Evolutionary conservation across 2,329 filamentous ascomycete species (phyloP), one percentile per base, ranked within the genome.

Genomic region (Mycocentrospora acerina): DNA sequence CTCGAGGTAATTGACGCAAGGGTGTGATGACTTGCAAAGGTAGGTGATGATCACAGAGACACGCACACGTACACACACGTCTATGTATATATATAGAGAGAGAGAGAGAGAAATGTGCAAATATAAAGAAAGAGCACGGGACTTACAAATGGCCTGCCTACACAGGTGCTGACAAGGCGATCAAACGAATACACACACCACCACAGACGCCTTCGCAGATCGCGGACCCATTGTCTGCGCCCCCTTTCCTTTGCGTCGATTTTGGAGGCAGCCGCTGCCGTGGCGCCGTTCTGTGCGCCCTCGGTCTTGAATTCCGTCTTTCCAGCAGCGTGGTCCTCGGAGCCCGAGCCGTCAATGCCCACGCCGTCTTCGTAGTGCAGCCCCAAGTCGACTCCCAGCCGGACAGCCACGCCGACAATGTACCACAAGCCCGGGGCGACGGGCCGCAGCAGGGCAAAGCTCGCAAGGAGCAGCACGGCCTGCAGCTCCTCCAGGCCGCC

Each of bases 111-210:
- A 31, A 16, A 22, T 42, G 29, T 18, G n/a, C n/a, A n/a, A n/a
- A n/a, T n/a, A n/a, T n/a, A n/a, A n/a, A n/a, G n/a, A n/a, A n/a
- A n/a, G n/a, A n/a, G n/a, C n/a, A n/a, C n/a, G n/a, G n/a, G 29
- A 52, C 55, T 58, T 35, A 58, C 90, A 59, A 96, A 94, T 6
- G 91, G 93, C 38, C 91, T 78, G 25, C 91, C 91, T 17, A 97
- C 91, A 55, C 90, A 96, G 15, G 89, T 90, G 59, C 89, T 93
- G 34, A 97, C 91, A 4, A 97, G 81, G n/a, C 91, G 81, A 67
- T 97, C 91, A 38, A 97, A 82, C 4, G 88, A 91, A 68, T 97
- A 97, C 2, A 90, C 90, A 70, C 90, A 95, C 91, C 93, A 97
- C 90, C 90, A 97, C 11, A 97, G 74, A 22, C 91, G 80, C 40